phyloP scores from a whole-genome alignment of 2,329 filamentous ascomycete species.

The Epichloe sp. region DNA sequence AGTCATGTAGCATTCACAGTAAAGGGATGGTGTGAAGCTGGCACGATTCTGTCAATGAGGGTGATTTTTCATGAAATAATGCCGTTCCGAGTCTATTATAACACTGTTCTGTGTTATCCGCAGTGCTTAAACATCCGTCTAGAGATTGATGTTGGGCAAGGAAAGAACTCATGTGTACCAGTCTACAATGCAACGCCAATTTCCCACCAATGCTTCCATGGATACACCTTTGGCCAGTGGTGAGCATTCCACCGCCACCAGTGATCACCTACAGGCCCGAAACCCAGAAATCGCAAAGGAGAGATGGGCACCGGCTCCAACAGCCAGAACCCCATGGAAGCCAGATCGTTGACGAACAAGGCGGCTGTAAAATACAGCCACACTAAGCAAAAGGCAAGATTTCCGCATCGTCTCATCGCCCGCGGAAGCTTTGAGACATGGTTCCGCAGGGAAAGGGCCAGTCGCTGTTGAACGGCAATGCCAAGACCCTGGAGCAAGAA shows the following conservation, averaged over 20 bases:
- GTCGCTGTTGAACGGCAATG: slow-evolving; percentile 42
- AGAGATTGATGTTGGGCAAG: not conserved
- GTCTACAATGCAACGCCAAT: slow-evolving; percentile 20
- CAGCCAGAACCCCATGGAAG: slow-evolving; percentile 61
- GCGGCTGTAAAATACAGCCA: slow-evolving; percentile 59
- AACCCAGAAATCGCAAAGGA: slow-evolving; percentile 49
- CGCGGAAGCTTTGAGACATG: slow-evolving; percentile 28
- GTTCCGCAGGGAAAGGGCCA: slow-evolving; percentile 21
- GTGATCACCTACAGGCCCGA: slow-evolving; percentile 45
- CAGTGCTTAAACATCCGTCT: not conserved
- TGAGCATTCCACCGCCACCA: slow-evolving; percentile 55
- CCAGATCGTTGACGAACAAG: slow-evolving; percentile 64
- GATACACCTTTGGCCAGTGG: slow-evolving; percentile 41
- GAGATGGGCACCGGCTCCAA: slow-evolving; percentile 74
- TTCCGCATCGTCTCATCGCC: slow-evolving; percentile 36
- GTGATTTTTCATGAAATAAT: not conserved
- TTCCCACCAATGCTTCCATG: slow-evolving; percentile 50
- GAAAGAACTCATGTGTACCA: not conserved
- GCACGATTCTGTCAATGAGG: not conserved
- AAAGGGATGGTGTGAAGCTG: not conserved
- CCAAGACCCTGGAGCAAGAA: slow-evolving; percentile 60
- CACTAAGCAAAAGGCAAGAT: slow-evolving; percentile 44
- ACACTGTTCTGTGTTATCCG: not conserved
- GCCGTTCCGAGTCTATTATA: not conserved
- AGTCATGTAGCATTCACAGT: not conserved